These are phyloP conservation scores for Lachancea cidri DNA, from an alignment of 805 yeast species.

Conservation along the genomic window DNA sequence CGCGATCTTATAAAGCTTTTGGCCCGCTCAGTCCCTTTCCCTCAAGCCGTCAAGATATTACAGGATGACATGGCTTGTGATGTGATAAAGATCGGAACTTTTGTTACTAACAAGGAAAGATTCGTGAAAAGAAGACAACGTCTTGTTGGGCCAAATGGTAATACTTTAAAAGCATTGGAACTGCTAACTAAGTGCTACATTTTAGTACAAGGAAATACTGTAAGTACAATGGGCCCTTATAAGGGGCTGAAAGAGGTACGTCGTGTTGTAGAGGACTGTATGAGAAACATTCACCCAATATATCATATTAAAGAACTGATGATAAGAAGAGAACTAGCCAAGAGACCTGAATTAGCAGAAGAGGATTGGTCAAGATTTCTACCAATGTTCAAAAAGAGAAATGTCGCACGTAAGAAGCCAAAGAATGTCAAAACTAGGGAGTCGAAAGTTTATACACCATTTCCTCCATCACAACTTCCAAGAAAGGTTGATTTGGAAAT, in stretches of 20 bases:
- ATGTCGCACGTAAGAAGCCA: slow-evolving; percentile 90
- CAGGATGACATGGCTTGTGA: slow-evolving; percentile 95
- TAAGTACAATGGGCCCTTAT: slow-evolving; percentile 93
- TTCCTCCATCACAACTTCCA: slow-evolving; percentile 97
- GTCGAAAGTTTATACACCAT: slow-evolving; percentile 88
- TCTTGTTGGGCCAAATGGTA: slow-evolving; percentile 94
- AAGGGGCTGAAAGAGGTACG: slow-evolving; percentile 89
- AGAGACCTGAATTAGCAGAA: slow-evolving; percentile 89
- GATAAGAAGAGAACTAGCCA: slow-evolving; percentile 93
- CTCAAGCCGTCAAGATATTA: slow-evolving; percentile 88
- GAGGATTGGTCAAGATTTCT: slow-evolving; percentile 97
- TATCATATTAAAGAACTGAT: slow-evolving; percentile 94
- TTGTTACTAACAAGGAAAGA: slow-evolving; percentile 85
- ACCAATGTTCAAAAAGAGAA: slow-evolving; percentile 94
- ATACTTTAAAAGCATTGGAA: slow-evolving; percentile 92
- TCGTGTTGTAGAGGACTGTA: slow-evolving; percentile 95
- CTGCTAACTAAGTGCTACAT: slow-evolving; percentile 92
- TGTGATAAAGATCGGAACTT: slow-evolving; percentile 88
- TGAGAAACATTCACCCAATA: slow-evolving; percentile 96
- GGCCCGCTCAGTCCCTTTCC: slow-evolving; percentile 95
- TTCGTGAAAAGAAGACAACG: slow-evolving; percentile 95
- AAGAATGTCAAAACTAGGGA: slow-evolving; percentile 52
- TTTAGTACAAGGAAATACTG: slow-evolving; percentile 95
- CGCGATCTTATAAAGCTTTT: slow-evolving; percentile 89
- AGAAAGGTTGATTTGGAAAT: slow-evolving; percentile 95